Evolutionary conservation across 2,329 filamentous ascomycete genomes (phyloP).

Genomic region (Penicillium palitans): DNA sequence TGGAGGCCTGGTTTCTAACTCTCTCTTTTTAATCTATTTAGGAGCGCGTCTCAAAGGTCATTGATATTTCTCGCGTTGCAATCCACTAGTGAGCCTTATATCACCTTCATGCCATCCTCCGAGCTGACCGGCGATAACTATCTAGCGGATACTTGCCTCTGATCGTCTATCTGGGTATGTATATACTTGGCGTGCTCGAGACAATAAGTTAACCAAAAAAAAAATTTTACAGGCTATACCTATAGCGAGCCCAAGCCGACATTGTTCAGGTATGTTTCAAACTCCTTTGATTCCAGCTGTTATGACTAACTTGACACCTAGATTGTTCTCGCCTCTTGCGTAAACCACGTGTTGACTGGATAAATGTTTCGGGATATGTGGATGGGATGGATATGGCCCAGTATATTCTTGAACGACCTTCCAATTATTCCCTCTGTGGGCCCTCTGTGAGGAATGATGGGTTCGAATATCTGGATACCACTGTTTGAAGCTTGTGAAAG

Average conservation of each 20-base stretch:
- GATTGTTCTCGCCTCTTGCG: conserved; percentile 47
- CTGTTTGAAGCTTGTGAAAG: background rate
- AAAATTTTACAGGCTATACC: conserved; percentile 74
- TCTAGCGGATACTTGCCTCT: conserved; percentile 88
- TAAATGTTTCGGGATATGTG: background rate
- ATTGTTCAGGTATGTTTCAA: conserved; percentile 61
- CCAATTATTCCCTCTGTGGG: background rate
- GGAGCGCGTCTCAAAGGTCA: conserved; percentile 97
- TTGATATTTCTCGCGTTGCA: conserved; percentile 88
- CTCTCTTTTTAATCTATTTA: conserved; percentile 40
- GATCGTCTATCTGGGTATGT: conserved; percentile 90
- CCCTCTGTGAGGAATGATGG: background rate
- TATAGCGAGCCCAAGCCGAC: conserved; percentile 89
- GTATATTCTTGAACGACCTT: background rate
- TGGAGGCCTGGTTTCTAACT: conserved; percentile 6
- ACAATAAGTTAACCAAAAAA: background rate
- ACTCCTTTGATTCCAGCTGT: conserved; percentile 20
- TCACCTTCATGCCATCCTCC: background rate
- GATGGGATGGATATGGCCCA: background rate
- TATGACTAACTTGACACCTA: conserved; percentile 16
- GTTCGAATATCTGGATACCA: background rate
- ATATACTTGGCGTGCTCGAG: conserved; percentile 13
- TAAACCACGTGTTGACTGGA: conserved; percentile 23
- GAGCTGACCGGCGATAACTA: conserved; percentile 22
- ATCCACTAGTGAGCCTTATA: conserved; percentile 81